Evolutionary conservation across 768 basidiomycete species (phyloP).

Genomic region (Lactarius indigo): DNA sequence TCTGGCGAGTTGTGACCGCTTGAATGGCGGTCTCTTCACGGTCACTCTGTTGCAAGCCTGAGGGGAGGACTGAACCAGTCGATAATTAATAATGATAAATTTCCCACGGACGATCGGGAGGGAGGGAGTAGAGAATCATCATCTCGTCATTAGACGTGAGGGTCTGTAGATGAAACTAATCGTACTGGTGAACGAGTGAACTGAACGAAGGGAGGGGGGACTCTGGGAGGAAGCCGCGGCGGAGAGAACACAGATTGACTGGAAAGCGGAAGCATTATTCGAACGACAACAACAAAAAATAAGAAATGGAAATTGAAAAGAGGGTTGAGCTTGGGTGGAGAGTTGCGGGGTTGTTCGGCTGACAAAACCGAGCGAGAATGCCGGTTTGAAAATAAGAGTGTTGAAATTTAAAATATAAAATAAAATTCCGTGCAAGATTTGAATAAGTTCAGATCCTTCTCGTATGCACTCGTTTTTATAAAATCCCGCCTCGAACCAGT

Average conservation of each 20-base stretch:
- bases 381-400: constrained; percentile 14
- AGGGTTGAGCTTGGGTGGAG: not conserved
- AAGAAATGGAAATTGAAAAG: not conserved
- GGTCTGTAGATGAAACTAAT: constrained; percentile 17
- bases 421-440: not conserved
- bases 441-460: not conserved
- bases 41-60: constrained; percentile 2
- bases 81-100: constrained; percentile 12
- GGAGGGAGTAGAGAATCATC: not conserved
- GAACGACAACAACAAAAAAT: not conserved
- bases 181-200: not conserved
- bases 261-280: not conserved
- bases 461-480: constrained; percentile 7
- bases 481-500: constrained; percentile 14
- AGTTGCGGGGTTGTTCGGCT: constrained; percentile 18
- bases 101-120: not conserved
- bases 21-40: not conserved
- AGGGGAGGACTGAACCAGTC: not conserved
- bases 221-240: constrained; percentile 14
- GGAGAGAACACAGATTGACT: constrained; percentile 13
- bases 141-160: not conserved
- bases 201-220: not conserved
- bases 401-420: not conserved
- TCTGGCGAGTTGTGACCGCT: constrained; percentile 13
- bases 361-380: constrained; percentile 25